These are phyloP conservation scores for Drechslera avenae DNA, from an alignment of 2,329 filamentous ascomycete species.

Conservation along the genomic window DNA sequence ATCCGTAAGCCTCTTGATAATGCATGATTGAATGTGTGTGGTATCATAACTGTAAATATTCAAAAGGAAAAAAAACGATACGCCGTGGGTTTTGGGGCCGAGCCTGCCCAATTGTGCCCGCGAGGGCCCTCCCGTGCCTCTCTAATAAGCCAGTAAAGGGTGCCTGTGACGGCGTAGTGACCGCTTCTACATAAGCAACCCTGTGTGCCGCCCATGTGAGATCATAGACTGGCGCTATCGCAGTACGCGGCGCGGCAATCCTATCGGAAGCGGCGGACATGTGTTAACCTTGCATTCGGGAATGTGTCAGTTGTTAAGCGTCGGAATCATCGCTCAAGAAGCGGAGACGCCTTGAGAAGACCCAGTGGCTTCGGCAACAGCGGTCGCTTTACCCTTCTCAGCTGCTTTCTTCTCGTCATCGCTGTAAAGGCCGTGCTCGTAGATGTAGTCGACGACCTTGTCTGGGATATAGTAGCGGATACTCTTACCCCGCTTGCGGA, in stretches of 20 bases:
- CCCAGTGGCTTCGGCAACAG: slow-evolving; percentile 23
- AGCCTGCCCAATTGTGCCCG: slow-evolving; percentile 19
- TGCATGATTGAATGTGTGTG: slow-evolving; percentile 32
- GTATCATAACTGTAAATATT: slow-evolving; percentile 36
- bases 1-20: slow-evolving; percentile 1
- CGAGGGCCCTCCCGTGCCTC: slow-evolving; percentile 27
- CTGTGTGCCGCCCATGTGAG: slow-evolving; percentile 12
- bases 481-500: slow-evolving; percentile 55
- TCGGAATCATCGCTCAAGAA: slow-evolving; percentile 17
- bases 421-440: slow-evolving; percentile 47
- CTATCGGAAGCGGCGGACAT: slow-evolving; percentile 23
- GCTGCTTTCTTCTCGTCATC: slow-evolving; percentile 46
- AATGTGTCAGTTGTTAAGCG: not conserved
- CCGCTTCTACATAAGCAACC: slow-evolving; percentile 7
- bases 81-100: slow-evolving; percentile 7
- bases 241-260: slow-evolving; percentile 21
- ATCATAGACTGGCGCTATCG: not conserved
- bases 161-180: slow-evolving; percentile 11
- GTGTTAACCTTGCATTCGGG: not conserved
- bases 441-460: slow-evolving; percentile 48
- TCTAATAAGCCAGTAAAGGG: slow-evolving; percentile 11
- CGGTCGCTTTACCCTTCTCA: slow-evolving; percentile 44
- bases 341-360: slow-evolving; percentile 28
- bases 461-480: slow-evolving; percentile 51
- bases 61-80: slow-evolving; percentile 12